These are phyloP conservation scores for Leccinum barrowsii DNA, from an alignment of 768 basidiomycete genomes.

Conservation along the genomic window DNA sequence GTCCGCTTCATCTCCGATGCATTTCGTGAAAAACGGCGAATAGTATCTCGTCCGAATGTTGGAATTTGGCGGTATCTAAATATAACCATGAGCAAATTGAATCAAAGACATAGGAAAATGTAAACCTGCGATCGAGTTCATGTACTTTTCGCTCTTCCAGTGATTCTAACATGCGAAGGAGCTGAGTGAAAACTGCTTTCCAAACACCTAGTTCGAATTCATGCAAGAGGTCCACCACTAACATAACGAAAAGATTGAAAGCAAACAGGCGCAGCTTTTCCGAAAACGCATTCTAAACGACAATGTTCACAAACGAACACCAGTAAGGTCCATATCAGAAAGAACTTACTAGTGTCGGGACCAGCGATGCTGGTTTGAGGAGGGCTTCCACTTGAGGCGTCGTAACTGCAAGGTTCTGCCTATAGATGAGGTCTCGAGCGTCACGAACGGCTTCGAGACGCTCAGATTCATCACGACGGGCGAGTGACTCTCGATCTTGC, in stretches of 20 bases:
- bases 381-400: not conserved
- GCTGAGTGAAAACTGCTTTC: not conserved
- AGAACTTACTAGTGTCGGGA: not conserved
- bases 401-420: not conserved
- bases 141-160: not conserved
- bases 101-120: not conserved
- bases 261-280: not conserved
- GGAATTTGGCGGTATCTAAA: not conserved
- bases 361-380: not conserved
- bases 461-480: not conserved
- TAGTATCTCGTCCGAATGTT: too few species aligned
- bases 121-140: not conserved
- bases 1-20: too few species aligned
- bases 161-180: not conserved
- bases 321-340: not conserved
- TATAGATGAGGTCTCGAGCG: not conserved
- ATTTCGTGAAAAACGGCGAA: too few species aligned
- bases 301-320: not conserved
- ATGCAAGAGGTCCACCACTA: not conserved
- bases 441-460: not conserved
- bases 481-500: not conserved
- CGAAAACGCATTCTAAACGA: not conserved
- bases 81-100: too few species aligned
- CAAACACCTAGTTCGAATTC: not conserved
- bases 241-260: not conserved